Percentiles rank a stretch among this genome's conserved stretches.
These are phyloP conservation scores for Pyrus bretschneideri DNA, from an alignment of 306 rosid genomes.

Conservation along the genomic window DNA sequence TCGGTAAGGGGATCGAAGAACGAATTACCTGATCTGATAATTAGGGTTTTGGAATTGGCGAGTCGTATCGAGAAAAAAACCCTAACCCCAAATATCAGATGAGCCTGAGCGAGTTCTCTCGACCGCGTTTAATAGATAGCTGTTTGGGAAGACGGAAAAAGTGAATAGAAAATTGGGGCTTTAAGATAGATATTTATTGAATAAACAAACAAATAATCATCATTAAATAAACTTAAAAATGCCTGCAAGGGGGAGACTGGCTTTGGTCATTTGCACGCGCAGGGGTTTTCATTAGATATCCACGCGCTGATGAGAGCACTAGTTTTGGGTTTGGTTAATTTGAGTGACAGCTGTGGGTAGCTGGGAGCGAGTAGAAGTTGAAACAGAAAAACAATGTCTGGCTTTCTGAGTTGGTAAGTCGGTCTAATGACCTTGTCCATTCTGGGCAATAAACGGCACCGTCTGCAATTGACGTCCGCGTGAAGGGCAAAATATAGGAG, in stretches of 20 bases:
- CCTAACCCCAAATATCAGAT: constrained; percentile 34
- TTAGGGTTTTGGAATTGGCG: constrained; percentile 35
- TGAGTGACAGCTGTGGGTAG: neutral
- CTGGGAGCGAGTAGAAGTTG: neutral
- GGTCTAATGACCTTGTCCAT: too few relatives aligned
- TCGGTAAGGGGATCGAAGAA: neutral
- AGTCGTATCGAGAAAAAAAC: constrained; percentile 12
- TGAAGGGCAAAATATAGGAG: too few relatives aligned
- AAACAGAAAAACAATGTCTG: too few relatives aligned
- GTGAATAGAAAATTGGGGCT: neutral
- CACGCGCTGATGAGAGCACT: neutral
- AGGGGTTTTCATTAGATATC: neutral
- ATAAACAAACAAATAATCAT: neutral
- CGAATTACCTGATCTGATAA: constrained; percentile 46
- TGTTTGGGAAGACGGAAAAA: constrained; percentile 24
- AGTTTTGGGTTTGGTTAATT: neutral
- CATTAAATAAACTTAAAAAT: neutral
- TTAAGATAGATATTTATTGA: neutral
- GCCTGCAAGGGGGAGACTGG: neutral
- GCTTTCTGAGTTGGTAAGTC: too few relatives aligned
- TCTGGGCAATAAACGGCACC: too few relatives aligned
- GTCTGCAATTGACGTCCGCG: too few relatives aligned
- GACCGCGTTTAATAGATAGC: neutral
- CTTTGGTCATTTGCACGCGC: neutral
- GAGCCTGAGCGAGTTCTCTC: constrained; percentile 22